These are phyloP conservation scores for Trypanosomatidae sp. DNA, from an alignment of 208 protist species.

Conservation along the genomic window DNA sequence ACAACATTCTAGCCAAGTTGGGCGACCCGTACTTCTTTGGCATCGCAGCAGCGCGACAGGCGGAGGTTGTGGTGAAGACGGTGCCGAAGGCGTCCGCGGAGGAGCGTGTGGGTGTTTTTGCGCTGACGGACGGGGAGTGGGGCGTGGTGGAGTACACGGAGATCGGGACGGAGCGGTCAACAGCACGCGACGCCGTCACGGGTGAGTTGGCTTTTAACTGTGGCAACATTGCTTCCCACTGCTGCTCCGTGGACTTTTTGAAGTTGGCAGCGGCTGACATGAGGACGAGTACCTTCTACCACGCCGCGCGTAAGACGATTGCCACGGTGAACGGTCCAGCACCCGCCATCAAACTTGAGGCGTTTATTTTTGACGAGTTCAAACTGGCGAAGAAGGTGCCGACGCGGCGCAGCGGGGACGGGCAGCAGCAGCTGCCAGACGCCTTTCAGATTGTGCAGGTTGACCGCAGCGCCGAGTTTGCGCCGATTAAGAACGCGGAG, in stretches of 20 bases:
- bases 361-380: conserved; percentile 99
- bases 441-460: conserved; percentile 89
- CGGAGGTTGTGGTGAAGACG: conserved; percentile 94
- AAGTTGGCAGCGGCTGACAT: conserved; percentile 50
- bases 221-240: conserved; percentile 98
- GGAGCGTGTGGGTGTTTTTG: conserved; percentile 97
- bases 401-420: conserved; percentile 1
- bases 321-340: conserved; percentile 47
- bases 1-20: conserved; percentile 96
- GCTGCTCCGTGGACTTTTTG: conserved; percentile 86
- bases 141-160: conserved; percentile 98
- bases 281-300: conserved; percentile 66
- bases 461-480: conserved; percentile 92
- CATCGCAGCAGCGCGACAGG: conserved; percentile 46
- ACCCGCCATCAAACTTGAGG: conserved; percentile 94
- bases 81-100: conserved; percentile 79
- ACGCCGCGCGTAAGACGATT: conserved; percentile 97
- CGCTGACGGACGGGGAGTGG: conserved; percentile 66
- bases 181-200: conserved; percentile 36
- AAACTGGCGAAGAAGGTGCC: conserved; percentile 50
- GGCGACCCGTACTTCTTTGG: conserved; percentile 96
- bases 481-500: conserved; percentile 97
- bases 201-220: conserved; percentile 92
- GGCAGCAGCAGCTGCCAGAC: background rate
- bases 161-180: conserved; percentile 81